A percentile compares a stretch with the other conserved stretches of the same genome.
These are phyloP conservation scores for Penium margaritaceum DNA, from an alignment of 139 green algal species.

Conservation along the genomic window DNA sequence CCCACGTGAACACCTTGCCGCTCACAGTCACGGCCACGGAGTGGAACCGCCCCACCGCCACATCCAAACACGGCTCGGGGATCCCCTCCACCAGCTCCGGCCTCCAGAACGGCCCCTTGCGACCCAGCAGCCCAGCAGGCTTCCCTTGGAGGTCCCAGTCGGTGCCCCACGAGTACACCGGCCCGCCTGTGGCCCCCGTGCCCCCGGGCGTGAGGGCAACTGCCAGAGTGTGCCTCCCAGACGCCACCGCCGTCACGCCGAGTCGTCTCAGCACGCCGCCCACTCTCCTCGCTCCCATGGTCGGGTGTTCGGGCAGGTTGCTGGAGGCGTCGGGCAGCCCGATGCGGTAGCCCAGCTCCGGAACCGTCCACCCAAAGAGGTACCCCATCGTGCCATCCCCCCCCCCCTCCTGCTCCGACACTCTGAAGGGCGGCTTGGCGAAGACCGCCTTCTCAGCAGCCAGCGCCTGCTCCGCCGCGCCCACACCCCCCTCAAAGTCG, in stretches of 20 bases:
- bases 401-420: too few species aligned
- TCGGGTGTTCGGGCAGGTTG: background rate
- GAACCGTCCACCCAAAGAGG: slow-evolving; percentile 9
- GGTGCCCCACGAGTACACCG: slow-evolving; percentile 12
- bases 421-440: background rate
- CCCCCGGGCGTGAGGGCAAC: background rate
- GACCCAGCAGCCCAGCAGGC: slow-evolving; percentile 6
- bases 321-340: background rate
- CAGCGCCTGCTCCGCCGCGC: too few species aligned
- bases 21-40: slow-evolving; percentile 29
- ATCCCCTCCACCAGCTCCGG: slow-evolving; percentile 8
- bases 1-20: slow-evolving; percentile 37
- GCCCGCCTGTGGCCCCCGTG: too few species aligned
- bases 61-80: slow-evolving; percentile 14
- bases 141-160: slow-evolving; percentile 15
- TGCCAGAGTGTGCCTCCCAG: slow-evolving; percentile 22
- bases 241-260: slow-evolving; percentile 1
- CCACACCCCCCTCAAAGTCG: too few species aligned
- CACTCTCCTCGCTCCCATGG: background rate
- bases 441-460: too few species aligned
- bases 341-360: slow-evolving; percentile 15
- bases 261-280: slow-evolving; percentile 11
- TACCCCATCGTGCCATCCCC: slow-evolving; percentile 18
- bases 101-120: background rate
- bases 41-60: slow-evolving; percentile 30